These are phyloP conservation scores for Aspergillus oerlinghausenensis DNA, from an alignment of 2,329 filamentous ascomycete species.

Conservation along the genomic window DNA sequence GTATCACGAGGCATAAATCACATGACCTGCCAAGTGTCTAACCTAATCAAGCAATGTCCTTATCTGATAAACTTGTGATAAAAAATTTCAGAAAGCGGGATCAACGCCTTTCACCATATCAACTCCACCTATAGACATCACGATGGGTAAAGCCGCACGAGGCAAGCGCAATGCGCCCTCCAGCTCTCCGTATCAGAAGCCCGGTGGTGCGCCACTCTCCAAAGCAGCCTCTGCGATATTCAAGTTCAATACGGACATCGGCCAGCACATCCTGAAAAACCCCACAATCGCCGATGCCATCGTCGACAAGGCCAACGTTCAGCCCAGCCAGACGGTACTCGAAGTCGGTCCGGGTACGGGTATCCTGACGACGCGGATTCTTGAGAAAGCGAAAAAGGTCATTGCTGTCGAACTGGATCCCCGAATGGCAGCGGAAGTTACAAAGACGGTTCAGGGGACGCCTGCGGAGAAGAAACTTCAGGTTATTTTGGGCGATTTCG, in stretches of 20 bases:
- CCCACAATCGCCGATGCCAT: slow-evolving; percentile 21
- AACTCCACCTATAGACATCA: neutral
- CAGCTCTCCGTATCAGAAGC: slow-evolving; percentile 6
- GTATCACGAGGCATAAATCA: neutral
- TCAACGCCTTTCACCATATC: neutral
- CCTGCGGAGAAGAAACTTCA: slow-evolving; percentile 80
- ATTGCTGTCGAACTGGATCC: slow-evolving; percentile 92
- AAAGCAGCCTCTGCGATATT: slow-evolving; percentile 4
- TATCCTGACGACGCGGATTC: slow-evolving; percentile 81
- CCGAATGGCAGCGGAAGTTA: slow-evolving; percentile 92
- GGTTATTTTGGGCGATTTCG: slow-evolving; percentile 84
- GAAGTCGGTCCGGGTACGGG: slow-evolving; percentile 90
- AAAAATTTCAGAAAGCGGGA: neutral
- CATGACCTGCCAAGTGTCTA: neutral
- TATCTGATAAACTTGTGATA: neutral
- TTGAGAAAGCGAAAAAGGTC: slow-evolving; percentile 78
- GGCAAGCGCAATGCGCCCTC: slow-evolving; percentile 3
- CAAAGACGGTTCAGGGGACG: slow-evolving; percentile 86
- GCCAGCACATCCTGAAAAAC: slow-evolving; percentile 7
- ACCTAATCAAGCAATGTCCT: neutral
- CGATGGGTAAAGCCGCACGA: slow-evolving; percentile 2
- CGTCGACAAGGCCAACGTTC: slow-evolving; percentile 53
- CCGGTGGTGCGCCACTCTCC: neutral
- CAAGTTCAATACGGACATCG: slow-evolving; percentile 8
- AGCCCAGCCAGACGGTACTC: slow-evolving; percentile 64